These are phyloP conservation scores for Neurospora discreta DNA, from an alignment of 495 filamentous ascomycete species.

Conservation along the genomic window DNA sequence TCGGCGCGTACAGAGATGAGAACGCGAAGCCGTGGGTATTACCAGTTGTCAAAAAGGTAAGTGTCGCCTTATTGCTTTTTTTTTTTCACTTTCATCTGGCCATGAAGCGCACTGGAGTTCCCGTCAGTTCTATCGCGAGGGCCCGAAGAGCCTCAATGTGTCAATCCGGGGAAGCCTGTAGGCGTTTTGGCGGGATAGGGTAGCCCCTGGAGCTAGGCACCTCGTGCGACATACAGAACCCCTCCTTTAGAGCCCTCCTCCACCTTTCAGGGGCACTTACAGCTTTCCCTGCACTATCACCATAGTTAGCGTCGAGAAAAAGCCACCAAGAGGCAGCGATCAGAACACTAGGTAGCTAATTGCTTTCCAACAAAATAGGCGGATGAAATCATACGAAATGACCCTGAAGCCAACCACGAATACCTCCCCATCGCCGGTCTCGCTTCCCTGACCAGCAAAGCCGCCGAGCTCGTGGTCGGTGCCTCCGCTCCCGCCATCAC, in stretches of 20 bases:
- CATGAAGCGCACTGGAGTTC: background rate
- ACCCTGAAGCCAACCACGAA: constrained; percentile 91
- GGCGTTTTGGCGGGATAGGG: background rate
- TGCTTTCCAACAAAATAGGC: constrained; percentile 44
- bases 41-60: constrained; percentile 90
- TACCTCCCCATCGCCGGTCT: constrained; percentile 95
- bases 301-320: background rate
- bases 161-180: background rate
- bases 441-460: constrained; percentile 69
- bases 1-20: constrained; percentile 92
- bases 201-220: constrained; percentile 23
- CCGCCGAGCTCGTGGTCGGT: constrained; percentile 82
- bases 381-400: constrained; percentile 73
- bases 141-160: background rate
- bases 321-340: background rate
- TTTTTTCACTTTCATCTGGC: background rate
- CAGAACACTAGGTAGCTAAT: constrained; percentile 11
- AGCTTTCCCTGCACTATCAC: constrained; percentile 4
- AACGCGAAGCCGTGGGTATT: constrained; percentile 97
- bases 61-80: constrained; percentile 10
- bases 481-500: constrained; percentile 65
- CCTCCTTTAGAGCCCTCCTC: background rate
- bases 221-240: constrained; percentile 1
- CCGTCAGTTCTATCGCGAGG: background rate
- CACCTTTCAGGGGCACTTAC: background rate